phyloP scores from a whole-genome alignment of 805 yeast genomes.

The Yarrowia divulgata region DNA sequence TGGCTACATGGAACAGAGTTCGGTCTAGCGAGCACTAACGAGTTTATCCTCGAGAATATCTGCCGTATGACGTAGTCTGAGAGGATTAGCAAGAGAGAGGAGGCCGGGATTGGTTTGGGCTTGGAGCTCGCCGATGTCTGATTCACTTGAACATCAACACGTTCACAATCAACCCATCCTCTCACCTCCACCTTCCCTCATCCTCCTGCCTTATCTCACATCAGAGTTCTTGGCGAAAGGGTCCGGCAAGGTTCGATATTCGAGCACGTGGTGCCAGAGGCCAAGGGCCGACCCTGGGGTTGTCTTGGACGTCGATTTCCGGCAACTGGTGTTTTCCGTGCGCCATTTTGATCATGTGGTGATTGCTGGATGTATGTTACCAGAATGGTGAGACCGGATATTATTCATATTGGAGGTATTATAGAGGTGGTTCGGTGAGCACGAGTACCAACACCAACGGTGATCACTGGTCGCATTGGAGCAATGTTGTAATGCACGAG shows the following conservation, averaged over 20 bases:
- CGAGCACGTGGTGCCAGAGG: conserved; percentile 21
- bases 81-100: neutral
- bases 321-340: neutral
- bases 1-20: conserved; percentile 1
- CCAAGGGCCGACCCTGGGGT: conserved; percentile 18
- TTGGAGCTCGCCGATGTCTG: too few species aligned
- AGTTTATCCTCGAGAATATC: conserved; percentile 21
- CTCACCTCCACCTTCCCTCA: neutral
- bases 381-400: neutral
- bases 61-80: neutral
- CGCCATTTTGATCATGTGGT: neutral
- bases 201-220: conserved; percentile 34
- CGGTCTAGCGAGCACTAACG: neutral
- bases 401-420: neutral
- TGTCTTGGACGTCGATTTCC: neutral
- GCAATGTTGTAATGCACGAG: too few species aligned
- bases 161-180: too few species aligned
- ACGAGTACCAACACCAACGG: too few species aligned
- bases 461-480: too few species aligned
- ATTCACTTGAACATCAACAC: too few species aligned
- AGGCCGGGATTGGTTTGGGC: neutral
- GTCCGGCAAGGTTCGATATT: conserved; percentile 3
- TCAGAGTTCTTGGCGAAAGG: conserved; percentile 9
- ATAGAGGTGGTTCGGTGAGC: too few species aligned
- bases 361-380: too few species aligned